phyloP scores from a whole-genome alignment of 176 grass and related monocot species.

The Musa itinerans region DNA sequence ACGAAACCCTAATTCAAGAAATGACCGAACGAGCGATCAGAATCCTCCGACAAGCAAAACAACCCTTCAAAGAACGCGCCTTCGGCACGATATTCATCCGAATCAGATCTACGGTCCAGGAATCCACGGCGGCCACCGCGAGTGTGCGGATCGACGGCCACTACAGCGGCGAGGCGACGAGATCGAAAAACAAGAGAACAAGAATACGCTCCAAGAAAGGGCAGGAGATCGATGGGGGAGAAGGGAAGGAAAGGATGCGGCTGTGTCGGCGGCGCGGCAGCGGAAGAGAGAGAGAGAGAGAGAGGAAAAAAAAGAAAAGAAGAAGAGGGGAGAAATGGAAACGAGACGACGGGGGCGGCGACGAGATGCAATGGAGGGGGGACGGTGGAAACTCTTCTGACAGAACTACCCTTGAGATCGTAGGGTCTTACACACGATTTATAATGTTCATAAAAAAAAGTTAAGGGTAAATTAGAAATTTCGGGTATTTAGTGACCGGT shows the following conservation, averaged over 20 bases:
- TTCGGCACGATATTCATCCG: background rate
- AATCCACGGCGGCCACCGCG: background rate
- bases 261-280: background rate
- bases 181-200: background rate
- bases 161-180: background rate
- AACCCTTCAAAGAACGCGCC: background rate
- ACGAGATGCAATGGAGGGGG: constrained; percentile 27
- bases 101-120: background rate
- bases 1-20: constrained; percentile 34
- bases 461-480: no score
- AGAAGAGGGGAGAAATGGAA: constrained; percentile 5
- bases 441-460: no score
- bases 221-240: constrained; percentile 22
- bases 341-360: constrained; percentile 50
- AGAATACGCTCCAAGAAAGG: background rate
- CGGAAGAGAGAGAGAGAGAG: background rate
- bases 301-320: no score
- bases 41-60: constrained; percentile 23
- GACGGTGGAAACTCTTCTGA: background rate
- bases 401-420: background rate
- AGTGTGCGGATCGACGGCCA: background rate
- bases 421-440: no score
- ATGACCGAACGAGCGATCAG: background rate
- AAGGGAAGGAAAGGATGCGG: background rate
- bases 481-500: no score